Evolutionary conservation across 2,329 filamentous ascomycete genomes (phyloP).

Genomic region (Microdochium bolleyi): DNA sequence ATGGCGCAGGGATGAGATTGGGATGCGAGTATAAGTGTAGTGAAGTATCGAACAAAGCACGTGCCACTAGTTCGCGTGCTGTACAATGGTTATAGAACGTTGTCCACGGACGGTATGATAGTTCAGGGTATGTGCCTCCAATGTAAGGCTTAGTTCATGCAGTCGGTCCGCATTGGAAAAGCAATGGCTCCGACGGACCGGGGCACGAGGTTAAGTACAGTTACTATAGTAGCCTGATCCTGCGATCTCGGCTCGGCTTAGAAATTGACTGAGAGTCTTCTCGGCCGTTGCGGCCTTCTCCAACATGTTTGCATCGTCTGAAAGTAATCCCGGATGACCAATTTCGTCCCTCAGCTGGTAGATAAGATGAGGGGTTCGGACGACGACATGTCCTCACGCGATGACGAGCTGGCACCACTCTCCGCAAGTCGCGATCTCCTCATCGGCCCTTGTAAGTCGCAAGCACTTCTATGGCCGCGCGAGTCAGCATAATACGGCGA

Average conservation of each 20-base stretch:
- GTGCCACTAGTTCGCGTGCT: too few species aligned
- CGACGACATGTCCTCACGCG: not conserved
- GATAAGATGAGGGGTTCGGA: not conserved
- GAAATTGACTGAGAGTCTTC: too few species aligned
- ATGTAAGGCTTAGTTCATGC: too few species aligned
- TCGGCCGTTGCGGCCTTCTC: not conserved
- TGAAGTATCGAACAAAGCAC: too few species aligned
- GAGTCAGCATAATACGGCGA: not conserved
- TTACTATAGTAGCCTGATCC: too few species aligned
- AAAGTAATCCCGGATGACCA: not conserved
- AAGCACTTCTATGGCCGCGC: not conserved
- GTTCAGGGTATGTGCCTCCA: too few species aligned
- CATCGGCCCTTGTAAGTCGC: not conserved
- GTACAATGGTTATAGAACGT: too few species aligned
- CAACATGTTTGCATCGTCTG: not conserved
- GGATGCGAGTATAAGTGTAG: not conserved
- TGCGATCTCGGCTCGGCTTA: too few species aligned
- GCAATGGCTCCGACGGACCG: too few species aligned
- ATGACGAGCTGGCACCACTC: not conserved
- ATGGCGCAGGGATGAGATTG: conserved; percentile 16
- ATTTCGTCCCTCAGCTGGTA: not conserved
- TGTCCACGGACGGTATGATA: too few species aligned
- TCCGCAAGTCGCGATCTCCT: not conserved
- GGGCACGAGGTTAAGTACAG: too few species aligned
- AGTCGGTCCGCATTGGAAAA: too few species aligned